Conservation (phyloP, 1,284 basidiomycete genomes). For the Ganoderma multipileum region DNA sequence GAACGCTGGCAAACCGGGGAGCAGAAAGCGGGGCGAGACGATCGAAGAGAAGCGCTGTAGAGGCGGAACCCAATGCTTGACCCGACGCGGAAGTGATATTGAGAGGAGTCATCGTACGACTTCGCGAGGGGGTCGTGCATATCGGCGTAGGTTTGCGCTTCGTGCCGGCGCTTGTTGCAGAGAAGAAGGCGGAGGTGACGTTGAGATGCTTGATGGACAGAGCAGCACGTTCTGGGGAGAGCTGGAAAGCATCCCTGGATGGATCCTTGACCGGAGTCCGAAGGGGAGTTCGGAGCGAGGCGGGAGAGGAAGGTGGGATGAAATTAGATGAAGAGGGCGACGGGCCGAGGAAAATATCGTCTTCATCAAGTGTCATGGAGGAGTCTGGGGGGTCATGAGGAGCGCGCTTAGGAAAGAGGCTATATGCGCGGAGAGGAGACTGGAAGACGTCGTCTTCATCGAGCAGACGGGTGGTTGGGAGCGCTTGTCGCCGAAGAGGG, state of each 20-base stretch:
- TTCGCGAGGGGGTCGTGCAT: constrained; percentile 48
- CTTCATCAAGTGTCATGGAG: constrained; percentile 41
- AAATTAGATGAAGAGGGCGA: constrained; percentile 48
- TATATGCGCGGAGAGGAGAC: constrained; percentile 58
- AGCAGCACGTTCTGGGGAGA: constrained; percentile 35
- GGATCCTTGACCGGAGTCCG: constrained; percentile 62
- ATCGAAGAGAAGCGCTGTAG: constrained; percentile 50
- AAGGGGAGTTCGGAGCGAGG: constrained; percentile 46
- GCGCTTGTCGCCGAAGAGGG: constrained; percentile 50
- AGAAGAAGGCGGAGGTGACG: constrained; percentile 20
- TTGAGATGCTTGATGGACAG: constrained; percentile 44
- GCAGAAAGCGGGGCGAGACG: constrained; percentile 69
- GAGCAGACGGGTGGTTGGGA: constrained; percentile 40
- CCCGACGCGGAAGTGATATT: constrained; percentile 37
- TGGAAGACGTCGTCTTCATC: constrained; percentile 58
- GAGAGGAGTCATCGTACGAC: constrained; percentile 43
- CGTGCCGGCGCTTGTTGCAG: constrained; percentile 46
- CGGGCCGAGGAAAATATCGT: constrained; percentile 60
- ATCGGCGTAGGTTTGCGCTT: constrained; percentile 73
- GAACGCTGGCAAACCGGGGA: constrained; percentile 56
- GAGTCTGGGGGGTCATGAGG: constrained; percentile 35
- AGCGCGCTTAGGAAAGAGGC: constrained; percentile 47
- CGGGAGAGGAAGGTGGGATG: constrained; percentile 47
- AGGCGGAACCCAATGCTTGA: constrained; percentile 30
- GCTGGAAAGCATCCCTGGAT: constrained; percentile 37